Conservation (phyloP, 768 basidiomycete genomes). For the Hericium alpestre region DNA sequence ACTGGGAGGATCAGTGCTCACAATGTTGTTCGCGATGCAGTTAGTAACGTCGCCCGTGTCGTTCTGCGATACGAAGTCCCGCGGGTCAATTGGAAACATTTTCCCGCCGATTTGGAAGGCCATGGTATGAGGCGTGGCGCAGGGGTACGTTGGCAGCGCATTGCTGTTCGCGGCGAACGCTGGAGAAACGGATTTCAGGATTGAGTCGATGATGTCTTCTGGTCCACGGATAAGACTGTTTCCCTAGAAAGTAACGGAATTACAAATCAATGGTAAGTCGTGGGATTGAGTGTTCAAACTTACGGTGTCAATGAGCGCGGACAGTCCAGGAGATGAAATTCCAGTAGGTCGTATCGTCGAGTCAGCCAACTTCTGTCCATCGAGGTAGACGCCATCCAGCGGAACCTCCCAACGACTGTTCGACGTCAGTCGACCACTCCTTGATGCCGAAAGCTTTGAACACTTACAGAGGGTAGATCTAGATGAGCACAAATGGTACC, state of each 20-base stretch:
- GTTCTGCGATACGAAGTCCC: constrained; percentile 48
- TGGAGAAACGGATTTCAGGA: constrained; percentile 7
- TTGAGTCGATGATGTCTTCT: constrained; percentile 3
- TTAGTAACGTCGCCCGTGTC: constrained; percentile 11
- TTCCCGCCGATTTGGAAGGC: constrained; percentile 15
- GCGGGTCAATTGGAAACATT: constrained; percentile 70
- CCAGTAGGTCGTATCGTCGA: constrained; percentile 36
- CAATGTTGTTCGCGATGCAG: constrained; percentile 6
- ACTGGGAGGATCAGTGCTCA: constrained; percentile 8
- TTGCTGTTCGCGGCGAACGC: constrained; percentile 3
- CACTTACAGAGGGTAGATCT: constrained; percentile 11
- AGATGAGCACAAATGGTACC: not conserved
- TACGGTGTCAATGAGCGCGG: constrained; percentile 65
- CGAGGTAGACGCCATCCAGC: constrained; percentile 61
- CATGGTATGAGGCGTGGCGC: constrained; percentile 6
- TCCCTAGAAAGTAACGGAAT: constrained; percentile 33
- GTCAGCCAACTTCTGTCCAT: constrained; percentile 47
- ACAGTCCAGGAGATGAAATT: constrained; percentile 27
- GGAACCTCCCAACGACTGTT: constrained; percentile 50
- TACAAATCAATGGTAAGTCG: not conserved
- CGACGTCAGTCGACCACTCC: not conserved
- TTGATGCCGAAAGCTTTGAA: not conserved
- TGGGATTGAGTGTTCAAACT: not conserved
- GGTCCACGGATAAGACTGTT: constrained; percentile 73
- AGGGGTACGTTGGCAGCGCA: constrained; percentile 8